Evolutionary conservation across 1,139 yeast species (phyloP), one percentile per base, ranked within the genome.

Genomic region (Sugiyamaella neomexicana): DNA sequence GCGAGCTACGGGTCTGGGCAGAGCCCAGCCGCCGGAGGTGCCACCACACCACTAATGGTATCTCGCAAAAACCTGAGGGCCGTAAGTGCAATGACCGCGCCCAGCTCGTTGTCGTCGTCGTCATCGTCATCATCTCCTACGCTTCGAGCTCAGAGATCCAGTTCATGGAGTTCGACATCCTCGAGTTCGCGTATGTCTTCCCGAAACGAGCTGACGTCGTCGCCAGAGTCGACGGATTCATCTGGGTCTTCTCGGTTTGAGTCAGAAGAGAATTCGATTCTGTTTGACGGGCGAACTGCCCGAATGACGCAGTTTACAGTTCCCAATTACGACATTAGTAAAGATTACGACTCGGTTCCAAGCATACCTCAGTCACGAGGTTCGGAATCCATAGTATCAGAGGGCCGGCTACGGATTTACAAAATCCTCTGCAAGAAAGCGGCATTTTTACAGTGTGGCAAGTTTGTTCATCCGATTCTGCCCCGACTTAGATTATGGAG

Each of bases 341-440:
- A 42, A 27, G 37, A 42, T 29, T 45, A 34, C 32, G 54, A 52
- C 20, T 36, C 37, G 12, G 42, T 46, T 6, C 55, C 55, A 6
- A 29, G 47, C 17, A 46, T 52, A 25, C 25, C 25, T 3, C 23
- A 16, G 12, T 17, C 16, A 15, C 34, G 58, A 51, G n/a, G 62
- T 53, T 13, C 59, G 13, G 63, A 62, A 45, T 54, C 61, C 29
- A 46, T 63, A 20, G 64, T 68, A 6, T 62, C 68, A 7, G 61
- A 64, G 37, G 95, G 95, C 0, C 75, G 72, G 37, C 76, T 86
- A 55, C 84, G 83, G 62, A 75, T 86, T 1, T 86, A 83, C 63
- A 86, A 83, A 64, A 72, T 85, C 45, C 84, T 82, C 59, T 80
- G 80, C 59, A 83, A 84, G 27, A 80, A 77, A 58, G 85, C 84